These are phyloP conservation scores for Yamadazyma friedrichii DNA, from an alignment of 1,139 yeast genomes.

Conservation along the genomic window DNA sequence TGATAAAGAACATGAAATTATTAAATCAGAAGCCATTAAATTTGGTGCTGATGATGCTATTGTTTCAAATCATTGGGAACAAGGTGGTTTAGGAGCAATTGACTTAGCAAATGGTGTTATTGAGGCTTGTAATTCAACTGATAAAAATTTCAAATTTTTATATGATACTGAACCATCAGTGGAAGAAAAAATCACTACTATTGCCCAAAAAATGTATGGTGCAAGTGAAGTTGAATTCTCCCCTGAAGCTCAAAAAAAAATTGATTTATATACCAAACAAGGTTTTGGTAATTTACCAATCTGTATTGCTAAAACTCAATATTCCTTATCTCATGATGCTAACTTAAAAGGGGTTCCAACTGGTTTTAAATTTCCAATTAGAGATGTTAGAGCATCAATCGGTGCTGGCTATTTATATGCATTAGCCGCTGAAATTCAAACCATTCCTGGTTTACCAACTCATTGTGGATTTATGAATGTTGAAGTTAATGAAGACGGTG, in stretches of 20 bases:
- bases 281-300: conserved; percentile 92
- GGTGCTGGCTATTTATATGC: conserved; percentile 98
- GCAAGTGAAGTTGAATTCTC: conserved; percentile 85
- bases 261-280: conserved; percentile 80
- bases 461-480: conserved; percentile 97
- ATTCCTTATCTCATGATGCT: conserved; percentile 94
- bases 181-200: conserved; percentile 78
- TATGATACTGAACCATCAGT: conserved; percentile 72
- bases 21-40: conserved; percentile 76
- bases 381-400: conserved; percentile 90
- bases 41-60: conserved; percentile 98
- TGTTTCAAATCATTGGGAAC: conserved; percentile 96
- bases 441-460: conserved; percentile 96
- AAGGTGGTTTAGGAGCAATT: conserved; percentile 95
- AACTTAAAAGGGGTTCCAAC: conserved; percentile 91
- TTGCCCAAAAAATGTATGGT: conserved; percentile 92
- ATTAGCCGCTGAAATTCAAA: conserved; percentile 94
- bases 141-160: conserved; percentile 64
- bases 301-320: conserved; percentile 97
- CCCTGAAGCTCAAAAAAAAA: conserved; percentile 81
- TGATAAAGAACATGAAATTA: conserved; percentile 77
- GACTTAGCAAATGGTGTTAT: conserved; percentile 85
- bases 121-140: conserved; percentile 57
- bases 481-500: conserved; percentile 90
- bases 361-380: conserved; percentile 90